Evolutionary conservation across 2,329 filamentous ascomycete genomes (phyloP).

Genomic region (Huntiella decipiens): DNA sequence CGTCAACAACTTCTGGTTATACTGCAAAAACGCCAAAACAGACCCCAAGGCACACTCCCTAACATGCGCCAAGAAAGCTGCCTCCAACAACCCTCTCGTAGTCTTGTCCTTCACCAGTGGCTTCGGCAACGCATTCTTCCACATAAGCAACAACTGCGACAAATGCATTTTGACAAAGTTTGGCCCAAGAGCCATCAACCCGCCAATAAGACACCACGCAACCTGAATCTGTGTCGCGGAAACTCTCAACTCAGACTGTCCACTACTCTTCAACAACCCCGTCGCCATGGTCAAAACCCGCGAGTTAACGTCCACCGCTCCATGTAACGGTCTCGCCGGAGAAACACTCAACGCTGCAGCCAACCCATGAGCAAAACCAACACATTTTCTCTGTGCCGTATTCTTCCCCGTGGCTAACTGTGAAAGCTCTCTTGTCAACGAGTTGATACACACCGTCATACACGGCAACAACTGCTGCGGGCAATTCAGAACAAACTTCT

Average conservation of each 20-base stretch:
- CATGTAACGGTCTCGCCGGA: conserved; percentile 71
- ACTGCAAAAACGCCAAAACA: conserved; percentile 79
- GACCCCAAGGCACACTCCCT: conserved; percentile 85
- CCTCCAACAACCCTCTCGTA: conserved; percentile 63
- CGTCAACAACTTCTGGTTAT: conserved; percentile 79
- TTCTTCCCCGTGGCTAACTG: conserved; percentile 49
- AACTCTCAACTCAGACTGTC: conserved; percentile 73
- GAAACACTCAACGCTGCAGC: conserved; percentile 83
- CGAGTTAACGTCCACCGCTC: conserved; percentile 88
- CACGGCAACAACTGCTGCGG: conserved; percentile 82
- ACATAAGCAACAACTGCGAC: conserved; percentile 77
- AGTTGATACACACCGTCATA: conserved; percentile 93
- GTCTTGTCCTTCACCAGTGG: conserved; percentile 87
- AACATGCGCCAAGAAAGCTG: conserved; percentile 85
- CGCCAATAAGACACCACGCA: conserved; percentile 91
- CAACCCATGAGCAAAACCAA: conserved; percentile 81
- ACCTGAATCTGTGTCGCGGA: conserved; percentile 94
- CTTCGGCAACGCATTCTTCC: conserved; percentile 94
- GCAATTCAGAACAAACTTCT: conserved; percentile 72
- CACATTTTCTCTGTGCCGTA: conserved; percentile 63
- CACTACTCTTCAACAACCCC: conserved; percentile 76
- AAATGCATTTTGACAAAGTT: conserved; percentile 99
- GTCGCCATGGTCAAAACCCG: conserved; percentile 82
- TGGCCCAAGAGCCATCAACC: conserved; percentile 85
- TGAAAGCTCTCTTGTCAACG: conserved; percentile 67